Conservation (phyloP, 208 protist genomes). For the Trichomonas tenax region DNA sequence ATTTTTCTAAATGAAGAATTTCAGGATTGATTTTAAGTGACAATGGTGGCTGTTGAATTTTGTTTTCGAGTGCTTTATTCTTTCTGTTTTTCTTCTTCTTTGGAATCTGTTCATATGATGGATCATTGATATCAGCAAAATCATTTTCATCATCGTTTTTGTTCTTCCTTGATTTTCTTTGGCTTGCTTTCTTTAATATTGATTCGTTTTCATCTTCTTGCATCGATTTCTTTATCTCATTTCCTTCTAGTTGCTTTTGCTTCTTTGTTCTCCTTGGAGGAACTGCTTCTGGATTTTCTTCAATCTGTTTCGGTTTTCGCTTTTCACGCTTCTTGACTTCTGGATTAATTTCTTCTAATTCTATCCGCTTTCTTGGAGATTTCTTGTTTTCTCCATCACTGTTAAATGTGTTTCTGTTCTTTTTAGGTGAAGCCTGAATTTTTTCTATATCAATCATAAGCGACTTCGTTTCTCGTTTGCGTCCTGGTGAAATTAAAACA, state of each 20-base stretch:
- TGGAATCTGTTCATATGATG: not conserved
- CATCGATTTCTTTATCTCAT: too few relatives aligned
- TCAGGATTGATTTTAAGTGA: not conserved
- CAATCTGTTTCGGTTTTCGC: not conserved
- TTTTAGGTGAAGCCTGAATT: not conserved
- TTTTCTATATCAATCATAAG: not conserved
- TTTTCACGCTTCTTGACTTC: not conserved
- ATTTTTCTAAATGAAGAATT: not conserved
- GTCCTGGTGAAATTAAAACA: not conserved
- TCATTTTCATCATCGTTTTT: not conserved
- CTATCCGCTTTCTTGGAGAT: not conserved
- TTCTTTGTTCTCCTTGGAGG: not conserved
- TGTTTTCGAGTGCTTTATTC: not conserved
- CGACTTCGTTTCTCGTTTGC: not conserved
- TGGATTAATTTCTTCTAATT: not conserved
- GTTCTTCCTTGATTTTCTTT: not conserved
- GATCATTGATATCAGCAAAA: not conserved
- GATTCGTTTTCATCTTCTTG: too few relatives aligned
- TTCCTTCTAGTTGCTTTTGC: too few relatives aligned
- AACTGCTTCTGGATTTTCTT: too few relatives aligned
- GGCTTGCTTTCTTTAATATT: too few relatives aligned
- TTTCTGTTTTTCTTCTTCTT: not conserved
- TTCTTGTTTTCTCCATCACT: not conserved
- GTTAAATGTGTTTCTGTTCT: not conserved
- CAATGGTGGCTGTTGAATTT: too few relatives aligned